phyloP scores from a whole-genome alignment of 2,329 filamentous ascomycete genomes.

The Neofusicoccum sp. region DNA sequence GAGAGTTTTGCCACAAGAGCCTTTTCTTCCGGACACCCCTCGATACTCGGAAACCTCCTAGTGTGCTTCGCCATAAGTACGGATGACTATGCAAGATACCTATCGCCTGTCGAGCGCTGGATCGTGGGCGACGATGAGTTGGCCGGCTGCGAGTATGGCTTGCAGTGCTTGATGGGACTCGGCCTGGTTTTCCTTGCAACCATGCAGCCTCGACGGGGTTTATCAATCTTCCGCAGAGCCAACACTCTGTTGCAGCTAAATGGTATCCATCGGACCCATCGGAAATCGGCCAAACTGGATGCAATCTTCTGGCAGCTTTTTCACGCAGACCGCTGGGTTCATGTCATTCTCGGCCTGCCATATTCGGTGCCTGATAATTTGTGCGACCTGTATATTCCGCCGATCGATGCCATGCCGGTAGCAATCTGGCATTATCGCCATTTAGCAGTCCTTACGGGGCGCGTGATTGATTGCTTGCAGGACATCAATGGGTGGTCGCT shows the following conservation, averaged over 20 bases:
- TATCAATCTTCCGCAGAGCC: not conserved
- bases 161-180: not conserved
- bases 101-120: not conserved
- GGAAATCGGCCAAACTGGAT: not conserved
- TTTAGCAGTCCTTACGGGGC: not conserved
- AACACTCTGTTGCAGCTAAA: not conserved
- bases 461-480: not conserved
- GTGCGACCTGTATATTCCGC: not conserved
- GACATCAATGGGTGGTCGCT: not conserved
- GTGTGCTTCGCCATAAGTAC: no score
- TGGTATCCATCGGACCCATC: not conserved
- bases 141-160: not conserved
- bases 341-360: not conserved
- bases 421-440: not conserved
- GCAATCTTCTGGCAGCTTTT: not conserved
- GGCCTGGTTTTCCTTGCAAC: not conserved
- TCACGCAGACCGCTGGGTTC: not conserved
- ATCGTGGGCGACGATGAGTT: not conserved
- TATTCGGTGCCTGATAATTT: not conserved
- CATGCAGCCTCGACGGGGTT: not conserved
- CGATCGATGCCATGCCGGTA: not conserved
- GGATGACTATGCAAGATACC: no score
- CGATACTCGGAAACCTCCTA: no score
- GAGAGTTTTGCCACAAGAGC: no score
- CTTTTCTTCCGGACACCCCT: no score